Percentiles rank a stretch among this genome's conserved stretches.
phyloP scores from a whole-genome alignment of 225 moss, liverwort and hornwort species.

The Thuidium tamariscinum region DNA sequence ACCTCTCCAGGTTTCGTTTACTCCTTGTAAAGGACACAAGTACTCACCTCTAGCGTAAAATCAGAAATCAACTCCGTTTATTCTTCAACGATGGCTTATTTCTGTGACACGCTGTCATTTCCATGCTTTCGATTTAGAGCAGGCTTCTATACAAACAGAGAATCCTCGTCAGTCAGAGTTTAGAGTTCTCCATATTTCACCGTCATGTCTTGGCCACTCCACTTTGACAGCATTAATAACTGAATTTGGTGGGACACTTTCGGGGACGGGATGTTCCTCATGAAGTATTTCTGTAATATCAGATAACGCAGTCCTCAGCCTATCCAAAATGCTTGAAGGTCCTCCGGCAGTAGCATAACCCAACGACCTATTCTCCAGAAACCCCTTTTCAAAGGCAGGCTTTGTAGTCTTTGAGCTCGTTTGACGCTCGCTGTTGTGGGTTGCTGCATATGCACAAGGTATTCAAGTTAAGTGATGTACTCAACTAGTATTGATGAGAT shows the following conservation, averaged over 20 bases:
- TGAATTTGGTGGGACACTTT: slow-evolving; percentile 7
- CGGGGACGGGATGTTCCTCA: not conserved
- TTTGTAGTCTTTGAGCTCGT: not conserved
- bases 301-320: slow-evolving; percentile 31
- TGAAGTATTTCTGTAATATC: slow-evolving; percentile 39
- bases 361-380: slow-evolving; percentile 22
- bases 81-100: not conserved
- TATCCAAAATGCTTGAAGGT: slow-evolving; percentile 6
- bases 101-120: not conserved
- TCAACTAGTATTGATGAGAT: not conserved
- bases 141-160: not conserved
- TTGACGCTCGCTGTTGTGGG: not conserved
- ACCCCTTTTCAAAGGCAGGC: slow-evolving; percentile 25
- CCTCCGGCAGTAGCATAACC: slow-evolving; percentile 10
- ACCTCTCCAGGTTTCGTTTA: not conserved
- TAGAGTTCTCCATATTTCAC: slow-evolving; percentile 45
- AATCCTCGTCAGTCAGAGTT: slow-evolving; percentile 6
- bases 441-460: slow-evolving; percentile 11
- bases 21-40: not conserved
- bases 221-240: slow-evolving; percentile 11
- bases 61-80: not conserved
- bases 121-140: not conserved
- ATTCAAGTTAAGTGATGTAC: not conserved
- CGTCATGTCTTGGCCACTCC: slow-evolving; percentile 43
- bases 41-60: not conserved